These are phyloP conservation scores for Lolium perenne DNA, from an alignment of 176 grass and related monocot species.

Conservation along the genomic window DNA sequence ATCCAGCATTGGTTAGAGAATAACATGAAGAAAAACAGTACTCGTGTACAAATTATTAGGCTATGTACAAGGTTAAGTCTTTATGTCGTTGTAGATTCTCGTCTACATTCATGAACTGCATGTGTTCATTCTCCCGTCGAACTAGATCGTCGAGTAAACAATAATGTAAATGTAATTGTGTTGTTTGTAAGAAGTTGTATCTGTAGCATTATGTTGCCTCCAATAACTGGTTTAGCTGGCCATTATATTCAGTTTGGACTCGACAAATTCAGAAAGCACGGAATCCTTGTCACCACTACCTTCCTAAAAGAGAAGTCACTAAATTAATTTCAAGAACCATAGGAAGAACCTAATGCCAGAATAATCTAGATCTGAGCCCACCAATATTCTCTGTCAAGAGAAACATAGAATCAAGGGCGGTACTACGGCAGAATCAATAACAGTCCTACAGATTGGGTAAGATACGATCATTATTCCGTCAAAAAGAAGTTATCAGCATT, in stretches of 20 bases:
- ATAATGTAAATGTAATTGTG: slow-evolving; percentile 45
- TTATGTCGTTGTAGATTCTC: slow-evolving; percentile 29
- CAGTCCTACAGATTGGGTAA: slow-evolving; percentile 13
- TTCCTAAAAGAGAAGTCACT: slow-evolving; percentile 36
- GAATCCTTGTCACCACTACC: slow-evolving; percentile 13
- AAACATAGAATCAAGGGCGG: neutral
- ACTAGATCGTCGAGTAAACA: slow-evolving; percentile 31
- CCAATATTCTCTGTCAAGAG: slow-evolving; percentile 34
- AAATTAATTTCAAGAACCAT: slow-evolving; percentile 41
- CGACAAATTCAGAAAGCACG: neutral
- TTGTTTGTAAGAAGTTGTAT: neutral
- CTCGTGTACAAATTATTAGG: slow-evolving; percentile 46
- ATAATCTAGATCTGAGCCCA: slow-evolving; percentile 41
- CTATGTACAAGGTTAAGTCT: slow-evolving; percentile 28
- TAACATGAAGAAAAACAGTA: slow-evolving; percentile 43
- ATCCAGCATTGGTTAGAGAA: slow-evolving; percentile 53
- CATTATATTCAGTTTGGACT: slow-evolving; percentile 9
- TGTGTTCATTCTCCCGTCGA: slow-evolving; percentile 27
- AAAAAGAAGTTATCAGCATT: neutral
- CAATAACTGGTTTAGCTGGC: neutral
- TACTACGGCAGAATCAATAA: slow-evolving; percentile 41
- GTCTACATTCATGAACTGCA: slow-evolving; percentile 39
- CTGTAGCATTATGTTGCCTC: slow-evolving; percentile 21
- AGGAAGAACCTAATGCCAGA: slow-evolving; percentile 47
- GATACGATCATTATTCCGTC: slow-evolving; percentile 24